Evolutionary conservation across 768 basidiomycete species (phyloP).

Genomic region (Amanita pseudoporphyria): DNA sequence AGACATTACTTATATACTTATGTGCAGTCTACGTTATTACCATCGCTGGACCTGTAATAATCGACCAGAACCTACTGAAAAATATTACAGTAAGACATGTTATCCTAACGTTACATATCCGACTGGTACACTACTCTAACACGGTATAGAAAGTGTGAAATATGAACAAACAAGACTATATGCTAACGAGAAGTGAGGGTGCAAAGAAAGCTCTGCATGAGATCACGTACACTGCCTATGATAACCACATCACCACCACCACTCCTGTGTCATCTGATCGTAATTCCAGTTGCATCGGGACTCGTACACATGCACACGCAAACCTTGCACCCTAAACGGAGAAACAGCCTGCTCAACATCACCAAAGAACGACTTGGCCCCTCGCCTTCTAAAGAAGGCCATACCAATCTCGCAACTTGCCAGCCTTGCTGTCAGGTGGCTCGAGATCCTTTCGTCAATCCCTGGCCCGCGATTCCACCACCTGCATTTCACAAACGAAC

Average conservation of each 20-base stretch:
- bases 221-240: background rate
- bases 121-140: background rate
- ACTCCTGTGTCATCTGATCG: background rate
- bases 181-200: background rate
- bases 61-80: background rate
- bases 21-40: too few relatives aligned
- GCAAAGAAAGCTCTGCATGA: background rate
- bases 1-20: too few relatives aligned
- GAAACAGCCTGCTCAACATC: background rate
- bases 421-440: background rate
- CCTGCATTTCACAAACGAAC: background rate
- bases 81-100: background rate
- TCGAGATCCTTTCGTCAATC: background rate
- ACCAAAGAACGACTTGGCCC: conserved; percentile 3
- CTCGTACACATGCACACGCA: background rate
- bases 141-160: background rate
- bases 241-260: background rate
- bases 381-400: conserved; percentile 2
- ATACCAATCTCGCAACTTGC: conserved; percentile 1
- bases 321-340: background rate
- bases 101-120: background rate
- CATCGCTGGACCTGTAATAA: too few relatives aligned
- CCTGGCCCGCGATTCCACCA: too few relatives aligned
- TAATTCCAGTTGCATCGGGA: conserved; percentile 1
- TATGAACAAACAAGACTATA: background rate